Conservation (phyloP, 1,139 yeast species). For the Saccharomyces uvarum region DNA sequence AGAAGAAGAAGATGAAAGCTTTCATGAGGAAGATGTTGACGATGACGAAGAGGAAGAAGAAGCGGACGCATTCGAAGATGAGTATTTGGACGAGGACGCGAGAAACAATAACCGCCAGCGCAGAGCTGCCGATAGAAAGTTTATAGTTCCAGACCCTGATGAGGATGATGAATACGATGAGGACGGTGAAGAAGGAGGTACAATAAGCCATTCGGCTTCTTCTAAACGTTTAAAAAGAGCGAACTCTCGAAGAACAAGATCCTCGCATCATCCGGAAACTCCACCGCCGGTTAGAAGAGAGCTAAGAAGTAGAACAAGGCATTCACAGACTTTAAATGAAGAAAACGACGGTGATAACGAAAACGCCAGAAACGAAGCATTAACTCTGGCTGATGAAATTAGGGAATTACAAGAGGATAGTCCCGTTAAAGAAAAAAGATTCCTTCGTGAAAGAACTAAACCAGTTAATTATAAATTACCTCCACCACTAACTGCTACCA, state of each 20-base stretch:
- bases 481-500: slow-evolving; percentile 56
- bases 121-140: slow-evolving; percentile 15
- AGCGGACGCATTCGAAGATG: slow-evolving; percentile 36
- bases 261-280: slow-evolving; percentile 14
- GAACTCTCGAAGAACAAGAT: slow-evolving; percentile 11
- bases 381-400: slow-evolving; percentile 34
- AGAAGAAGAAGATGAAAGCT: slow-evolving; percentile 28
- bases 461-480: slow-evolving; percentile 79
- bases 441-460: slow-evolving; percentile 64
- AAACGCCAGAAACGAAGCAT: slow-evolving; percentile 25
- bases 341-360: slow-evolving; percentile 14
- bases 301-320: slow-evolving; percentile 13
- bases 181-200: slow-evolving; percentile 20
- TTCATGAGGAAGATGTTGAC: slow-evolving; percentile 27
- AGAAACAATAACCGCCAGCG: slow-evolving; percentile 11
- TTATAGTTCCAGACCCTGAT: slow-evolving; percentile 24
- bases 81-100: slow-evolving; percentile 25
- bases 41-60: slow-evolving; percentile 20
- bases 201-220: slow-evolving; percentile 3
- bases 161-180: slow-evolving; percentile 17
- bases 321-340: slow-evolving; percentile 1
- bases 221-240: slow-evolving; percentile 8
- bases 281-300: slow-evolving; percentile 10
- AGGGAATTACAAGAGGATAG: slow-evolving; percentile 37
- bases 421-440: slow-evolving; percentile 43